A percentile compares a stretch with the other conserved stretches of the same genome.
phyloP scores from a whole-genome alignment of 331 rosid genomes.

The Quercus lobata region DNA sequence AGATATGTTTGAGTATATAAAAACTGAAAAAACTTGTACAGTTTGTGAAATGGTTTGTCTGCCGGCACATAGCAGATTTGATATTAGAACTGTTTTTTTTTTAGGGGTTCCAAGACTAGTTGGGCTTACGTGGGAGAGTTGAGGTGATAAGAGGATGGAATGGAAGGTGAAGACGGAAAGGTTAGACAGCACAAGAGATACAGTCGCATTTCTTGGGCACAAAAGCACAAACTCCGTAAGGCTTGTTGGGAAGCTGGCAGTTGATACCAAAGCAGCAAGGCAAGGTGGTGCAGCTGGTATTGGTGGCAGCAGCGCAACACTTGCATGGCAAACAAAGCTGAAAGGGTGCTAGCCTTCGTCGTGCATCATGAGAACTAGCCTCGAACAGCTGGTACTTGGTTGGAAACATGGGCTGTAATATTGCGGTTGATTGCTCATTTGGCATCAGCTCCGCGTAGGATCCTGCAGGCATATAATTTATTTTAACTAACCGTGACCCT shows the following conservation, averaged over 20 bases:
- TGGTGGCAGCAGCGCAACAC: slow-evolving; percentile 21
- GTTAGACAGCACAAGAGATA: slow-evolving; percentile 11
- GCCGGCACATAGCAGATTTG: no score
- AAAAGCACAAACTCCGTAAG: slow-evolving; percentile 38
- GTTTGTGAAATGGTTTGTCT: no score
- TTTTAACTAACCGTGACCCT: background rate
- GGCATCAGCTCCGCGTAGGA: background rate
- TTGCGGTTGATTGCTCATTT: background rate
- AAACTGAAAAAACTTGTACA: no score
- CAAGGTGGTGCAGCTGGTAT: slow-evolving; percentile 23
- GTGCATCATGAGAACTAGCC: background rate
- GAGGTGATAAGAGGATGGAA: background rate
- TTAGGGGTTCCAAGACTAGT: no score
- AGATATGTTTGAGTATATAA: no score
- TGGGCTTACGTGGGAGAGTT: no score
- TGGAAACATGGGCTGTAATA: background rate
- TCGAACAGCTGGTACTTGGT: slow-evolving; percentile 9
- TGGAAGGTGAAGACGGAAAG: background rate
- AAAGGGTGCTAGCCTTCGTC: slow-evolving; percentile 26
- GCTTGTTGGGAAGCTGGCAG: slow-evolving; percentile 38
- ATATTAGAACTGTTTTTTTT: no score
- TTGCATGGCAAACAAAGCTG: slow-evolving; percentile 28
- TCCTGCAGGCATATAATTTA: background rate
- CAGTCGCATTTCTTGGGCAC: slow-evolving; percentile 33
- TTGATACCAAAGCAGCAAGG: slow-evolving; percentile 37